A percentile compares a stretch with the other conserved stretches of the same genome.
Conservation (phyloP, 1,284 basidiomycete genomes). For the Abortiporus biennis region DNA sequence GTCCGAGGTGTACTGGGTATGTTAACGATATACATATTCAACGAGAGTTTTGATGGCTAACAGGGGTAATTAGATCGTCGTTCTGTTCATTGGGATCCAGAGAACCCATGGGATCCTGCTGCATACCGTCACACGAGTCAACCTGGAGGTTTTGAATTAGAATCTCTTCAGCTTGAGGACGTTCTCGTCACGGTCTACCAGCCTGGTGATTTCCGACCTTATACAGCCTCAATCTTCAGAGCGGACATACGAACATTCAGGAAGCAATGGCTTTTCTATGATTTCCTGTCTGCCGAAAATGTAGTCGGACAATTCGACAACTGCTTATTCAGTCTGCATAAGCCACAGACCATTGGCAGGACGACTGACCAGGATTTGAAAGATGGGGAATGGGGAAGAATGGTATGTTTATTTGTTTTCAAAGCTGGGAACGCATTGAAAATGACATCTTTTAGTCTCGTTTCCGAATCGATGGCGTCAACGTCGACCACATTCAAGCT, state of each 20-base stretch:
- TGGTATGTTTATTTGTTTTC: slow-evolving; percentile 50
- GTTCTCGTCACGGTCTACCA: slow-evolving; percentile 94
- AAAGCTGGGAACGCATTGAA: not conserved
- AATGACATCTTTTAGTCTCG: slow-evolving; percentile 57
- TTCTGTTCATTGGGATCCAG: slow-evolving; percentile 84
- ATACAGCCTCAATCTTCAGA: slow-evolving; percentile 92
- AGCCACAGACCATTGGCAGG: slow-evolving; percentile 92
- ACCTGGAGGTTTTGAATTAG: slow-evolving; percentile 90
- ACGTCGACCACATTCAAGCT: slow-evolving; percentile 93
- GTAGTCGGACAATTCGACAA: slow-evolving; percentile 98
- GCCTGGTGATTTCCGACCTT: slow-evolving; percentile 88
- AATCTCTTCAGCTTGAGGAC: slow-evolving; percentile 87
- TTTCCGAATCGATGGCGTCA: slow-evolving; percentile 94
- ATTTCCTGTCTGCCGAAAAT: slow-evolving; percentile 86
- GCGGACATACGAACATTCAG: slow-evolving; percentile 85
- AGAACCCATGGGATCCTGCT: slow-evolving; percentile 73
- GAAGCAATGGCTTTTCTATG: slow-evolving; percentile 95
- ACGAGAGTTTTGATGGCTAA: not conserved
- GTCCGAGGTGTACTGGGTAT: slow-evolving; percentile 89
- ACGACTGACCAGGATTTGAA: slow-evolving; percentile 81
- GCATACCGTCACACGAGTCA: slow-evolving; percentile 70
- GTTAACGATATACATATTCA: slow-evolving; percentile 16
- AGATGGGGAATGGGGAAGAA: slow-evolving; percentile 80
- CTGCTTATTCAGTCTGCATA: slow-evolving; percentile 94
- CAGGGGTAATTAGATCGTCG: slow-evolving; percentile 63